A percentile compares a stretch with the other conserved stretches of the same genome.
These are phyloP conservation scores for Rhamnella rubrinervis DNA, from an alignment of 331 rosid genomes.

Conservation along the genomic window DNA sequence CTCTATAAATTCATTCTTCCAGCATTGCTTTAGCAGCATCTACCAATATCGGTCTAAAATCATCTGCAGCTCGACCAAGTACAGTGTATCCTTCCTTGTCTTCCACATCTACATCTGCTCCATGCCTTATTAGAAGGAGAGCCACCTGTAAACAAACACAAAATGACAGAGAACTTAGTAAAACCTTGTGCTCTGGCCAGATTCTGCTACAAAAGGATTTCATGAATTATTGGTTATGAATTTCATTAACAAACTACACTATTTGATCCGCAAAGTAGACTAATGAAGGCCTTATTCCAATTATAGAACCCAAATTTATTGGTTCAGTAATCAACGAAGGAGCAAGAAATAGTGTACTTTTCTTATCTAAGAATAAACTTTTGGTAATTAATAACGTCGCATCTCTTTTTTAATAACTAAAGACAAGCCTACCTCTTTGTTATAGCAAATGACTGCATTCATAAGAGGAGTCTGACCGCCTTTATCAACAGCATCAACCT, in stretches of 20 bases:
- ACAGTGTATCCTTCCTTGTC: slow-evolving; percentile 96
- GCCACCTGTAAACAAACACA: slow-evolving; percentile 49
- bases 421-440: slow-evolving; percentile 62
- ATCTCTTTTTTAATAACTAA: neutral
- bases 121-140: slow-evolving; percentile 81
- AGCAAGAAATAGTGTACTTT: neutral
- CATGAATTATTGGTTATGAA: too few relatives aligned
- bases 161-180: neutral
- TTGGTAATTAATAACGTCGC: neutral
- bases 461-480: slow-evolving; percentile 87
- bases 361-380: neutral
- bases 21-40: slow-evolving; percentile 94
- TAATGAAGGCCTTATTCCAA: neutral
- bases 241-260: neutral
- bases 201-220: neutral
- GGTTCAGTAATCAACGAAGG: neutral
- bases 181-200: neutral
- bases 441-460: slow-evolving; percentile 76
- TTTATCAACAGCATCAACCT: slow-evolving; percentile 72
- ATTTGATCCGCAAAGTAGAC: too few relatives aligned
- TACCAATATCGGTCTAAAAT: slow-evolving; percentile 54
- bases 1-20: slow-evolving; percentile 41
- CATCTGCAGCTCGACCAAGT: slow-evolving; percentile 76
- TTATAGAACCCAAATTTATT: neutral
- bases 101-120: slow-evolving; percentile 86